These are phyloP conservation scores for Taiozyma sp. DNA, from an alignment of 1,139 yeast genomes.

Conservation along the genomic window DNA sequence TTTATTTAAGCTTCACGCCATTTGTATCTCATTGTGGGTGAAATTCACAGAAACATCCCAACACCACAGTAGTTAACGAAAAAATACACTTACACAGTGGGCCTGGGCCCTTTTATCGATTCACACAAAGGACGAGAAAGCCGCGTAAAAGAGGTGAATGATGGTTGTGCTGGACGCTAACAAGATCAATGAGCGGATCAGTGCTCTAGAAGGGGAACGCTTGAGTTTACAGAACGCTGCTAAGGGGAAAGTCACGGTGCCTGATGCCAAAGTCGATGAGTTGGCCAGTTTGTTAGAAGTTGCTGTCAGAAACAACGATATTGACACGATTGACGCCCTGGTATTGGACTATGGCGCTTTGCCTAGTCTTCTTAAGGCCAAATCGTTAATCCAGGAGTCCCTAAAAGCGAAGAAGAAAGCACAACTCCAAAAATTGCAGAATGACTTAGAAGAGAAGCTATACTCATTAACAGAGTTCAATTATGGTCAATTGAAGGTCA, in stretches of 20 bases:
- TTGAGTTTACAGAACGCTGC: conserved; percentile 2
- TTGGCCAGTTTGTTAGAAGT: conserved; percentile 11
- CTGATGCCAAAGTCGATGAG: conserved; percentile 12
- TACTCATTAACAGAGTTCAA: conserved; percentile 11
- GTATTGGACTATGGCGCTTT: conserved; percentile 11
- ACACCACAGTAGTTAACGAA: not conserved
- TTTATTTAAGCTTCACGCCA: not conserved
- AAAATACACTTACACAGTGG: not conserved
- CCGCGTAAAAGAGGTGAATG: not conserved
- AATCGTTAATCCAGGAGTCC: conserved; percentile 10
- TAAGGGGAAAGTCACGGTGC: not conserved
- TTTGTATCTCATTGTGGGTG: not conserved
- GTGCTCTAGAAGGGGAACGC: conserved; percentile 17
- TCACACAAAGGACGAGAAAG: not conserved
- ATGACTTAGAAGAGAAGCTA: conserved; percentile 9
- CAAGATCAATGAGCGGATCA: conserved; percentile 23
- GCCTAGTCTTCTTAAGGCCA: conserved; percentile 12
- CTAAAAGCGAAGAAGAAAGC: conserved; percentile 13
- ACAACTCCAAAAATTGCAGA: conserved; percentile 8
- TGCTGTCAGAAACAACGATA: conserved; percentile 16
- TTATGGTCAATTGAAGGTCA: conserved; percentile 16
- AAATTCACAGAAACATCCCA: not conserved
- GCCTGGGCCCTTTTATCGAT: no score
- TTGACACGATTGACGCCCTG: conserved; percentile 15
- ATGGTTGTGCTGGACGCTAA: conserved; percentile 18